Evolutionary conservation across 371 early-diverging fungal species (phyloP), one percentile per base, ranked within the genome.

Genomic region (Haplosporangium sp.): DNA sequence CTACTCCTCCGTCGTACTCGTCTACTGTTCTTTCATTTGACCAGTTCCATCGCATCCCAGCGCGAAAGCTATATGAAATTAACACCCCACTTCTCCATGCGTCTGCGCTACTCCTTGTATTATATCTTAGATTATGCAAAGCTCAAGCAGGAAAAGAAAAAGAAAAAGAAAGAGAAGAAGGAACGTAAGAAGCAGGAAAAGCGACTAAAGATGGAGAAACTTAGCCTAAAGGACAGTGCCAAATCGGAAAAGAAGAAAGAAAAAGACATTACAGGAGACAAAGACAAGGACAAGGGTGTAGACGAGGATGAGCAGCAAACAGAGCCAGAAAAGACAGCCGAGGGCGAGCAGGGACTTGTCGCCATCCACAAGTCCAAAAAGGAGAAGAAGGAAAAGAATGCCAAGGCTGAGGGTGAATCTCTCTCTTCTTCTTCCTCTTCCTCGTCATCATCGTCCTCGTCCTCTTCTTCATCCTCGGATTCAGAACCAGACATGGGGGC

Each of bases 101-200:
- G 6, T 29, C 40, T 36, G 21, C 41, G 18, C 13, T 14, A 3
- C 38, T 55, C 8, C 40, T 40, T 11, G 23, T 5, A 5, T 36
- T 1, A 38, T 43, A 38, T 13, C 21, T 18, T 76, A 76, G 76
- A 76, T 55, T 60, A 76, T 46, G 54, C 42, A 52, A 76, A 69
- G 63, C 41, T 57, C 21, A 76, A 76, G 56, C 64, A 70, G 42
- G 76, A 76, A 20, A 70, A 76, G 67, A 76, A 76, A 40, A 69
- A 60, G 53, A 66, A 45, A 38, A 81, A 71, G 56, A 77, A 67
- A 40, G 80, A 73, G 38, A 76, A 83, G 51, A 82, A 79, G 50
- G 64, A 67, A n/a, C 48, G 23, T 23, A 67, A 59, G 43, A 67
- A 59, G 47, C 14, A 64, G 64, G 68, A 67, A 6, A 69, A 68